These are phyloP conservation scores for Penicillium verhagenii DNA, from an alignment of 495 filamentous ascomycete genomes.

Conservation along the genomic window DNA sequence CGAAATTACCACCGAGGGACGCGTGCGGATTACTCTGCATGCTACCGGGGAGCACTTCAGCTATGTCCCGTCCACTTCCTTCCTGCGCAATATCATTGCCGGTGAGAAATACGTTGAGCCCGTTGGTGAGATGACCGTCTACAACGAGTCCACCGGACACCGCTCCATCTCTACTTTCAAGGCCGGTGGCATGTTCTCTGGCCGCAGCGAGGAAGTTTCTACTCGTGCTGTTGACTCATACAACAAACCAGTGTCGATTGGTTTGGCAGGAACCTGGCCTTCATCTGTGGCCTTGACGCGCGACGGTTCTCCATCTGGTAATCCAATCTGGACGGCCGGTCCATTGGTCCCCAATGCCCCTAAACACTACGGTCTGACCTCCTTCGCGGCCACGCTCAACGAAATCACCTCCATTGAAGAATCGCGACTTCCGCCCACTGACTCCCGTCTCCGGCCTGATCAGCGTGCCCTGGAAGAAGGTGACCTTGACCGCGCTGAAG, in stretches of 20 bases:
- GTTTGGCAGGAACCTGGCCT: constrained; percentile 83
- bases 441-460: constrained; percentile 83
- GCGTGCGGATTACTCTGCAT: constrained; percentile 71
- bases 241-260: constrained; percentile 58
- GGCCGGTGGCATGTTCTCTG: constrained; percentile 92
- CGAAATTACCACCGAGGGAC: constrained; percentile 88
- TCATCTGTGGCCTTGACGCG: constrained; percentile 61
- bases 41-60: constrained; percentile 72
- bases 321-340: constrained; percentile 75
- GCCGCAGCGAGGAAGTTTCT: constrained; percentile 84
- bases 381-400: constrained; percentile 83
- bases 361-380: constrained; percentile 81
- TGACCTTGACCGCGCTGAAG: constrained; percentile 80
- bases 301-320: constrained; percentile 52
- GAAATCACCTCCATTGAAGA: constrained; percentile 82
- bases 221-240: constrained; percentile 67
- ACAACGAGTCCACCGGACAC: constrained; percentile 76
- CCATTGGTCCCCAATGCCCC: constrained; percentile 70
- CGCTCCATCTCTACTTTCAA: constrained; percentile 85
- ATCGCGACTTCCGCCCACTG: constrained; percentile 70
- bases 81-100: constrained; percentile 93
- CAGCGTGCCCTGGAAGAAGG: constrained; percentile 85
- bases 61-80: constrained; percentile 81
- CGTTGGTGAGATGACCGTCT: constrained; percentile 78
- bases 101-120: constrained; percentile 98